Evolutionary conservation across 257 asterid genomes (phyloP), one percentile per base, ranked within the genome.

Genomic region (Forsythia viridissima): DNA sequence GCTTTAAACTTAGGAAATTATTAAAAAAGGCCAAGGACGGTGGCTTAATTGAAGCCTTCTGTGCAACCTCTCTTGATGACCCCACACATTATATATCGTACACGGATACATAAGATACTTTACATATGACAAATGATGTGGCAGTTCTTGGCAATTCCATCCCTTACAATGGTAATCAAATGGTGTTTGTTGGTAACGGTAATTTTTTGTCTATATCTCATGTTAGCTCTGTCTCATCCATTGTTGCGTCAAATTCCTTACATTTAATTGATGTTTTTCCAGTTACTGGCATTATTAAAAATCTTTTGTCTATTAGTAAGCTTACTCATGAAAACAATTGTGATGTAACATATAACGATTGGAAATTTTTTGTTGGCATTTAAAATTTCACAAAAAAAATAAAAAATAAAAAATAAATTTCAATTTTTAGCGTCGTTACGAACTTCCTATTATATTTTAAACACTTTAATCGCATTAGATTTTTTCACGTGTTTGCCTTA

Each of bases 131-230:
- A 0, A 67, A 67, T 67, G 43, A 67, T 67, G 72, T 1, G 30
- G 21, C 13, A 0, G 4, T 41, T 2, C 72, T 67, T 67, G 72
- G 36, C 11, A 67, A 67, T 2, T 67, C 4, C 30, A 41, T 67
- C 39, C 21, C 72, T 34, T 67, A 67, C 21, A 67, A 10, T 67
- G 43, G 72, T 67, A 67, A 67, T 67, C 43, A 67, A 67, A n/a
- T 43, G 42, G 20, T 67, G 4, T 34, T 67, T 67, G 72, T 67
- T 1, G 72, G 72, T 67, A 67, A 67, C 18, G 1, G 43, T 36
- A 1, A 67, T 4, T 67, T 21, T 6, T 67, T 67, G 72, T 43
- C 72, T 36, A 67, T 67, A 1, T 67, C 72, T 67, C 42, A 20
- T 1, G 30, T 67, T 67, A 43, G 72, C 8, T 67, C 43, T 10